Percentiles rank a stretch among this genome's conserved stretches.
phyloP scores from a whole-genome alignment of 176 grass and related monocot genomes.

The Paspalum vaginatum region DNA sequence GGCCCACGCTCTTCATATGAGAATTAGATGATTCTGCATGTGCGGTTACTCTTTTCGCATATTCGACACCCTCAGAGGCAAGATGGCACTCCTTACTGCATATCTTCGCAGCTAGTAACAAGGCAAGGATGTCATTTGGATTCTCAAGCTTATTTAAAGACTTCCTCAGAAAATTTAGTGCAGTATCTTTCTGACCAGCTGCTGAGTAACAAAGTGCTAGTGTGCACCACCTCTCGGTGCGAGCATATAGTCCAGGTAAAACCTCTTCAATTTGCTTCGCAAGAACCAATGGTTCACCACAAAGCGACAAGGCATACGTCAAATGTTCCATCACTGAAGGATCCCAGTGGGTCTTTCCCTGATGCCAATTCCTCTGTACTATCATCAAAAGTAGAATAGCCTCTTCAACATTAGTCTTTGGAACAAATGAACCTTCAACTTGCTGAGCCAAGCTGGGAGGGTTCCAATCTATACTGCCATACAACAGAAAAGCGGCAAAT shows the following conservation, averaged over 20 bases:
- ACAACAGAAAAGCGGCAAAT: slow-evolving; percentile 70
- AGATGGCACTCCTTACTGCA: slow-evolving; percentile 63
- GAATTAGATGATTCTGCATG: slow-evolving; percentile 41
- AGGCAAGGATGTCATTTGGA: slow-evolving; percentile 69
- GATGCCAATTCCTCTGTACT: slow-evolving; percentile 75
- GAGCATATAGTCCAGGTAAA: slow-evolving; percentile 76
- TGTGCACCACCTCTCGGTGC: slow-evolving; percentile 69
- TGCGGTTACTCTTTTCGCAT: slow-evolving; percentile 61
- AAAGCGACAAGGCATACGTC: slow-evolving; percentile 70
- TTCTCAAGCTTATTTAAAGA: slow-evolving; percentile 79
- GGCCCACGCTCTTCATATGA: slow-evolving; percentile 64
- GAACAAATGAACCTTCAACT: slow-evolving; percentile 72
- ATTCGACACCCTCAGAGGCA: slow-evolving; percentile 68
- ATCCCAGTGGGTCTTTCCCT: slow-evolving; percentile 81
- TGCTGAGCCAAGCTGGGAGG: slow-evolving; percentile 60
- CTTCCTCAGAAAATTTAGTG: slow-evolving; percentile 85
- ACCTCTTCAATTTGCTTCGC: slow-evolving; percentile 77
- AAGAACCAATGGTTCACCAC: slow-evolving; percentile 57
- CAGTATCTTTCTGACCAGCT: slow-evolving; percentile 51
- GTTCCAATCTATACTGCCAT: slow-evolving; percentile 61
- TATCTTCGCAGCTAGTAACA: slow-evolving; percentile 78
- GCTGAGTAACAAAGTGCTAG: slow-evolving; percentile 84
- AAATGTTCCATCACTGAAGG: slow-evolving; percentile 85
- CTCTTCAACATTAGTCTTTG: slow-evolving; percentile 86
- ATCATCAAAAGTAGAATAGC: slow-evolving; percentile 77